phyloP scores from a whole-genome alignment of 345 rosid species.

The Eucalyptus victrix region DNA sequence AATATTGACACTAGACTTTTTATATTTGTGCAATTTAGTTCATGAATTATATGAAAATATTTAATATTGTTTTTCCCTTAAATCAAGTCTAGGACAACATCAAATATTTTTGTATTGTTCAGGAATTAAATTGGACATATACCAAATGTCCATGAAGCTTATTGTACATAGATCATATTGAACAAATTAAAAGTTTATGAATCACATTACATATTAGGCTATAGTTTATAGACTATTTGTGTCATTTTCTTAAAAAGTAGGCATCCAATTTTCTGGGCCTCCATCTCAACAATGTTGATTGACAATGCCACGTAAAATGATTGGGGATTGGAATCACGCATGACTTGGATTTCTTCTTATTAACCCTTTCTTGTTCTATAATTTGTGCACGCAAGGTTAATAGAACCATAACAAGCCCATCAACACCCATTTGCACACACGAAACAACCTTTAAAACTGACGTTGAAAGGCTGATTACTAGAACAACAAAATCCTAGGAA shows the following conservation, averaged over 20 bases:
- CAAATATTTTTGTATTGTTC: background rate
- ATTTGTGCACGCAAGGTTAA: background rate
- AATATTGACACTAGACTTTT: too few species aligned
- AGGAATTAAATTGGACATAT: too few species aligned
- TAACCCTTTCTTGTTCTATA: background rate
- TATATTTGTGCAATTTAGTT: accelerated
- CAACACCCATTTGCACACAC: background rate
- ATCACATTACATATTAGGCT: accelerated
- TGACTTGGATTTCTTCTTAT: background rate
- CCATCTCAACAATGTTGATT: background rate
- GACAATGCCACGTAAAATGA: background rate
- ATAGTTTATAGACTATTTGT: too few species aligned
- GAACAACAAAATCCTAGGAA: background rate
- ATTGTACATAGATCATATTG: too few species aligned
- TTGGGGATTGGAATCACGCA: background rate
- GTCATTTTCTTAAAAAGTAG: too few species aligned
- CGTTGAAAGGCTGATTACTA: background rate
- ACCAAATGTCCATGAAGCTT: accelerated
- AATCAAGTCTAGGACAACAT: background rate
- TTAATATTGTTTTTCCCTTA: too few species aligned
- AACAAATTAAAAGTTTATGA: too few species aligned
- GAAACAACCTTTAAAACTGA: background rate
- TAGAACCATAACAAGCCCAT: background rate
- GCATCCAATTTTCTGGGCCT: background rate
- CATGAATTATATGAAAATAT: too few species aligned